These are phyloP conservation scores for Posidonia australis DNA, from an alignment of 106 monocot genomes.

Conservation along the genomic window DNA sequence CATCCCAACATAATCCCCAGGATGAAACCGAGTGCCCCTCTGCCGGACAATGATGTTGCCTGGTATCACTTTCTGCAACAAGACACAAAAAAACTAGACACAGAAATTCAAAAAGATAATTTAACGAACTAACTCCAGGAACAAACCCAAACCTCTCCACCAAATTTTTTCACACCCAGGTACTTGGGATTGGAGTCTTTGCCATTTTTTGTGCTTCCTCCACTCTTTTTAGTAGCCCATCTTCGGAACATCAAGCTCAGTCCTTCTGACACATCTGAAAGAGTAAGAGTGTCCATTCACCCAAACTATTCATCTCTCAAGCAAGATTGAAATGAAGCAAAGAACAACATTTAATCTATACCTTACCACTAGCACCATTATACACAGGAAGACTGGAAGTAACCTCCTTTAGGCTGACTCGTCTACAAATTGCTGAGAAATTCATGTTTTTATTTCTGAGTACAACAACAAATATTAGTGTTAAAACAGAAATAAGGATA, in stretches of 20 bases:
- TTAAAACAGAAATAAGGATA: no score
- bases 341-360: not conserved
- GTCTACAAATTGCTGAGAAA: conserved; percentile 42
- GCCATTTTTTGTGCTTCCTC: conserved; percentile 85
- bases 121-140: not conserved
- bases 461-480: not conserved
- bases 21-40: conserved; percentile 72
- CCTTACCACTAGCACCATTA: conserved; percentile 45
- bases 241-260: conserved; percentile 59
- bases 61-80: conserved; percentile 69
- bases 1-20: conserved; percentile 86
- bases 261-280: conserved; percentile 69
- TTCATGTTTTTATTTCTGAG: conserved; percentile 13
- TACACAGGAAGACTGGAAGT: conserved; percentile 40
- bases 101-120: not conserved
- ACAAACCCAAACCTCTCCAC: conserved; percentile 53
- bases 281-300: not conserved
- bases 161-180: conserved; percentile 92
- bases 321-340: not conserved
- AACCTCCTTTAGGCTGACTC: conserved; percentile 47
- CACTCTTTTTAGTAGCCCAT: conserved; percentile 93
- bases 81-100: not conserved
- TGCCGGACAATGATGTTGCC: conserved; percentile 96
- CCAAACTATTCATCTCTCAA: not conserved
- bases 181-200: conserved; percentile 68